Conservation (phyloP, 768 basidiomycete species). For the Trametopsis cervina region DNA sequence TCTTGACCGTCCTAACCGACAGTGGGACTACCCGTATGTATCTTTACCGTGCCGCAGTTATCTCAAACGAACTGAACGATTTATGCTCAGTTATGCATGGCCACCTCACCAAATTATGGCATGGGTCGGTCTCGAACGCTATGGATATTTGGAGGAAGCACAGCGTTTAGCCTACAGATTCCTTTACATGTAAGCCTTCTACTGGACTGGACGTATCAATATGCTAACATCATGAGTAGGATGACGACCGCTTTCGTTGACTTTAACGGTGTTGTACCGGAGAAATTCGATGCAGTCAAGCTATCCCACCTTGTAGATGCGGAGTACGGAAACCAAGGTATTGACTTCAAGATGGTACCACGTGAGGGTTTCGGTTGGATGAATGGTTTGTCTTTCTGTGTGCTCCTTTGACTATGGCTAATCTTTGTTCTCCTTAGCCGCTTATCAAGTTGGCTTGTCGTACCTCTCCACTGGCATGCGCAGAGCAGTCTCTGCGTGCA, state of each 20-base stretch:
- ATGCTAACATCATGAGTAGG: conserved; percentile 33
- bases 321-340: conserved; percentile 93
- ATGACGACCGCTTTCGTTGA: conserved; percentile 94
- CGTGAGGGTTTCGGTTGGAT: conserved; percentile 99
- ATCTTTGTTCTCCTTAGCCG: conserved; percentile 45
- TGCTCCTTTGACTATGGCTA: not conserved
- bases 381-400: conserved; percentile 54
- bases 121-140: conserved; percentile 96
- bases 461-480: conserved; percentile 93
- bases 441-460: conserved; percentile 94
- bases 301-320: conserved; percentile 95
- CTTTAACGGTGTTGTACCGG: conserved; percentile 96
- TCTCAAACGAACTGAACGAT: not conserved
- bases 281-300: conserved; percentile 98
- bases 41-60: not conserved
- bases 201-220: conserved; percentile 16
- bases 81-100: conserved; percentile 76
- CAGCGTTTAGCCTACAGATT: conserved; percentile 92
- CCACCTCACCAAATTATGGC: conserved; percentile 98
- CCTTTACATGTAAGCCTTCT: conserved; percentile 88
- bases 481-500: conserved; percentile 91
- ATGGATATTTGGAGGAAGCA: conserved; percentile 91
- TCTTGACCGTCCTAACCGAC: conserved; percentile 92
- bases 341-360: conserved; percentile 97
- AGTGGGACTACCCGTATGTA: conserved; percentile 95